Percentiles rank a stretch among this genome's conserved stretches.
Evolutionary conservation across 495 filamentous ascomycete species (phyloP).

Genomic region (Umbilicaria muhlenbergii): DNA sequence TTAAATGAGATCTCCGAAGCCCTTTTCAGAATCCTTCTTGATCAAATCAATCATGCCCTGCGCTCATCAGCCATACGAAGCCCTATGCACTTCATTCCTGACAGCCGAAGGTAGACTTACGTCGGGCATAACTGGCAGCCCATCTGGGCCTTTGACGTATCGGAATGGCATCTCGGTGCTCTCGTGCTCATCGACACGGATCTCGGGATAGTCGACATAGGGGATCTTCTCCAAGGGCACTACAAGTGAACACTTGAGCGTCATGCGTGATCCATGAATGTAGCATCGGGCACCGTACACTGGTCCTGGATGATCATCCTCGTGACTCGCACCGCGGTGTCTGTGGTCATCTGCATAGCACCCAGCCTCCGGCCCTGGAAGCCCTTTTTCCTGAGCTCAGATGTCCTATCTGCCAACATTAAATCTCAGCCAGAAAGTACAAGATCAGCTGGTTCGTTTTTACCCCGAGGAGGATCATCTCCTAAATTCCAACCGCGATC

Average conservation of each 20-base stretch:
- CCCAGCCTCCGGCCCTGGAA: conserved; percentile 79
- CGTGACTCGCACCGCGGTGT: conserved; percentile 89
- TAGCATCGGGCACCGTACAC: conserved; percentile 30
- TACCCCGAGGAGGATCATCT: conserved; percentile 91
- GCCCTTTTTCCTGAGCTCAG: conserved; percentile 82
- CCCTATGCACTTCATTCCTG: background rate
- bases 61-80: background rate
- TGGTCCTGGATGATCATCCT: conserved; percentile 73
- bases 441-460: background rate
- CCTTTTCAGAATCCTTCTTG: conserved; percentile 83
- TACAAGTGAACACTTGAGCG: conserved; percentile 21
- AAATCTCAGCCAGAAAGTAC: background rate
- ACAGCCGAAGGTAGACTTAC: conserved; percentile 32
- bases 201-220: conserved; percentile 76
- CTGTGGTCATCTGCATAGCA: conserved; percentile 94
- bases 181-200: conserved; percentile 79
- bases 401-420: conserved; percentile 58
- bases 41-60: conserved; percentile 93
- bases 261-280: background rate
- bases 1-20: conserved; percentile 74
- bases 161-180: conserved; percentile 95
- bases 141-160: conserved; percentile 64
- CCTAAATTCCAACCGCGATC: conserved; percentile 31
- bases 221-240: conserved; percentile 59
- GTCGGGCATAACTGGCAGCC: conserved; percentile 76